Base-by-base conservation (phyloP, 306 rosid genomes). In the Inga leiocalycina region DNA sequence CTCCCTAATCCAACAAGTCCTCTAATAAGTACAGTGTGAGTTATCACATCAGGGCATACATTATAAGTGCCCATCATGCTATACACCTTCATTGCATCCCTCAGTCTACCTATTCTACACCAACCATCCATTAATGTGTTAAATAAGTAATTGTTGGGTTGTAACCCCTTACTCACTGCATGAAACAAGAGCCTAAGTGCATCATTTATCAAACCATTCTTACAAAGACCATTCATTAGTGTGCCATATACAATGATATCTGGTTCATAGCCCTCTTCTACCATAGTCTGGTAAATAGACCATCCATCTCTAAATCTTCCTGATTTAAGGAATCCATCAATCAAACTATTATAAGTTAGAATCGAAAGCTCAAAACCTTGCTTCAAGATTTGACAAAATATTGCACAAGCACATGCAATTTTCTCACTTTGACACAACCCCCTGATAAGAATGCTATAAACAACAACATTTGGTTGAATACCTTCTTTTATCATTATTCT, bases 151-250 rank as follows among this genome's bases (percentile, higher is more conserved):
- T 75, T 79, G 80, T 80, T 80, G 11, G 84, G 87, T 15, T 80
- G 78, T 34, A 80, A 17, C 3, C 84, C 81, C 78, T 51, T 80
- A 54, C 48, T 67, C 39, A 57, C 7, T 56, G 73, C 87, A 54
- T 84, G 87, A 75, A 80, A 84, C 78, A 84, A 67, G 35, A 84
- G 59, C 84, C 81, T 45, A 75, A 75, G 78, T 57, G 84, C 87
- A 57, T 74, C 84, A 66, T 30, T 5, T 76, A 80, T 74, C 81
- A 75, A 41, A 62, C 84, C 81, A 15, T 75, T 52, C 41, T 76
- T 84, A 74, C 62, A 80, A 57, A 80, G 84, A 46, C 87, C 87
- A 75, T 84, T 75, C 67, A 80, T 17, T 34, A 84, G n/a, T 43
- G 79, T 57, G 35, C 84, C 51, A 61, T 80, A 68, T 34, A 80